Percentiles rank a stretch among this genome's conserved stretches.
These are phyloP conservation scores for Wickerhamia fluorescens DNA, from an alignment of 805 yeast genomes.

Conservation along the genomic window DNA sequence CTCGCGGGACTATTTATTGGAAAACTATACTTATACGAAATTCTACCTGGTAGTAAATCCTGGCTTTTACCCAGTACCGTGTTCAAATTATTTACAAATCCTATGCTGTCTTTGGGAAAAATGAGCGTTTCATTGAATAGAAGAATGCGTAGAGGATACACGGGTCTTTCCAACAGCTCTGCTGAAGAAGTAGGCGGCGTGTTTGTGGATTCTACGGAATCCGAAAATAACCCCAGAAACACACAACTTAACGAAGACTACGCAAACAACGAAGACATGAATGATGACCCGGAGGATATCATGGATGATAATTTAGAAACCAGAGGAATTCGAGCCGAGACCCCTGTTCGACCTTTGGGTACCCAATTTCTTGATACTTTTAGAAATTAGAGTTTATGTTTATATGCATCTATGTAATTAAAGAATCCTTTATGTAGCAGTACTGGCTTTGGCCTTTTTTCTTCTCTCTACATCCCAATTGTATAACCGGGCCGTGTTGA, in stretches of 20 bases:
- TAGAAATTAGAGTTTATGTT: slow-evolving; percentile 26
- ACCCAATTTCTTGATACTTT: slow-evolving; percentile 56
- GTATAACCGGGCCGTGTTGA: slow-evolving; percentile 87
- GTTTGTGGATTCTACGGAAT: too few relatives aligned
- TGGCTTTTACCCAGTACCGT: slow-evolving; percentile 26
- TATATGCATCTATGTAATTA: neutral
- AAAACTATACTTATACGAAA: slow-evolving; percentile 24
- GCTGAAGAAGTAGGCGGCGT: too few relatives aligned
- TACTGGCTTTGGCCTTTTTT: slow-evolving; percentile 25
- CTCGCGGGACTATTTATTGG: slow-evolving; percentile 33
- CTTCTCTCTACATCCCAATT: slow-evolving; percentile 85
- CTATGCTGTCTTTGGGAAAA: slow-evolving; percentile 7
- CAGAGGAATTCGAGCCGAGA: slow-evolving; percentile 40
- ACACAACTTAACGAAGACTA: slow-evolving; percentile 7
- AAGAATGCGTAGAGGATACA: slow-evolving; percentile 1
- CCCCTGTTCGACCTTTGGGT: slow-evolving; percentile 56
- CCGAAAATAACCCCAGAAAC: slow-evolving; percentile 1
- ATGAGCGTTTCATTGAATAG: neutral
- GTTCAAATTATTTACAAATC: slow-evolving; percentile 22
- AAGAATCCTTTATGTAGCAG: too few relatives aligned
- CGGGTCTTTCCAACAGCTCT: neutral
- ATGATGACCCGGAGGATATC: slow-evolving; percentile 8
- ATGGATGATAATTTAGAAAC: slow-evolving; percentile 5
- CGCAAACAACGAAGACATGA: slow-evolving; percentile 20
- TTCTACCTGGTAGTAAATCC: slow-evolving; percentile 29